phyloP scores from a whole-genome alignment of 305 asterid genomes.

The Euphrasia arctica region DNA sequence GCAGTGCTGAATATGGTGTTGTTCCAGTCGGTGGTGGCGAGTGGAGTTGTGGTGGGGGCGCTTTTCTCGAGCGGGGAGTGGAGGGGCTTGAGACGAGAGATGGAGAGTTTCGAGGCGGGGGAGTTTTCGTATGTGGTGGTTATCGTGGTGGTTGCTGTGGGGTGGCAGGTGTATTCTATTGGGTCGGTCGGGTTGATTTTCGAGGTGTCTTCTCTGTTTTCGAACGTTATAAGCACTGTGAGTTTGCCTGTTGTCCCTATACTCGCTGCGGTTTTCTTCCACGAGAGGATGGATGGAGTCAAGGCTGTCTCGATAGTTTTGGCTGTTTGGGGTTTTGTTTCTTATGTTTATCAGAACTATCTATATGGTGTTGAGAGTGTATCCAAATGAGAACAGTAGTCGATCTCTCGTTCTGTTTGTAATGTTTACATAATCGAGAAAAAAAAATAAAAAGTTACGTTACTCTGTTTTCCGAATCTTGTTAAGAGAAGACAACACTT shows the following conservation, averaged over 20 bases:
- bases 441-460: too few relatives aligned
- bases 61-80: conserved; percentile 33
- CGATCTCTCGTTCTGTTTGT: too few relatives aligned
- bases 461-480: conserved; percentile 44
- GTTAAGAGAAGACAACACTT: conserved; percentile 46
- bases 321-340: conserved; percentile 45
- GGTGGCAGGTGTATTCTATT: conserved; percentile 39
- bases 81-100: conserved; percentile 31
- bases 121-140: conserved; percentile 24
- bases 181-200: conserved; percentile 39
- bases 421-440: too few relatives aligned
- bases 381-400: too few relatives aligned
- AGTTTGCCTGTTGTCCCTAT: conserved; percentile 42
- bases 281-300: conserved; percentile 36
- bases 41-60: conserved; percentile 22
- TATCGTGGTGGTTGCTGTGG: conserved; percentile 28
- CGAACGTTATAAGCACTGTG: conserved; percentile 42
- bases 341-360: conserved; percentile 44
- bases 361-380: conserved; percentile 8
- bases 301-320: conserved; percentile 35
- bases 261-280: conserved; percentile 38
- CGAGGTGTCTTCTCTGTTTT: conserved; percentile 43
- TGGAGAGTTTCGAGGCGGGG: conserved; percentile 37
- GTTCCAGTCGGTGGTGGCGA: conserved; percentile 35
- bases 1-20: conserved; percentile 34